These are phyloP conservation scores for Garcia nutans DNA, from an alignment of 345 rosid species.

Conservation along the genomic window DNA sequence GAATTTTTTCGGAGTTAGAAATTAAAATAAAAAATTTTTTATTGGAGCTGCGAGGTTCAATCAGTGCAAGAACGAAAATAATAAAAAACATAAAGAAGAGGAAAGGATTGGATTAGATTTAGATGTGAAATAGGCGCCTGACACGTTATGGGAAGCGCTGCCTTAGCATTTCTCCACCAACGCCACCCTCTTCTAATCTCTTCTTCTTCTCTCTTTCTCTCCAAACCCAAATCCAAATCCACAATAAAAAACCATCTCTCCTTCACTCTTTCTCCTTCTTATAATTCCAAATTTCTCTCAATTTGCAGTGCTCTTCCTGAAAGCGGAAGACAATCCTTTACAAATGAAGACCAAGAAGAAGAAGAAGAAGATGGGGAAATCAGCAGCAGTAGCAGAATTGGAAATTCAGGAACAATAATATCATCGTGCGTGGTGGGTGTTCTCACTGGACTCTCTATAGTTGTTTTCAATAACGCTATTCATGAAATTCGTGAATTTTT, in stretches of 20 bases:
- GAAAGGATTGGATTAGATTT: neutral
- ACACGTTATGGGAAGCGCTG: neutral
- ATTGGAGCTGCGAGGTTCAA: too few relatives aligned
- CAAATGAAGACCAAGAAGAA: neutral
- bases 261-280: too few relatives aligned
- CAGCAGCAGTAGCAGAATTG: neutral
- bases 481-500: constrained; percentile 75
- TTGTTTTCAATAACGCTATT: constrained; percentile 69
- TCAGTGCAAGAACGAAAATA: too few relatives aligned
- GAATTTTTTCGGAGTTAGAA: too few relatives aligned
- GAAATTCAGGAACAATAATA: constrained; percentile 32
- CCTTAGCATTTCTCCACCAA: neutral
- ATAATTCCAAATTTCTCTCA: too few relatives aligned
- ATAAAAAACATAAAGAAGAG: too few relatives aligned
- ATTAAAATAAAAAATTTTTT: too few relatives aligned
- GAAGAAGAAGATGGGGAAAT: neutral
- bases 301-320: too few relatives aligned
- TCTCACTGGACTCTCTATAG: constrained; percentile 75
- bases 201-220: neutral
- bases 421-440: constrained; percentile 76
- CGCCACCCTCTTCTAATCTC: neutral
- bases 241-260: too few relatives aligned
- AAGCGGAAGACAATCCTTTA: neutral
- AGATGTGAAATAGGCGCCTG: neutral
- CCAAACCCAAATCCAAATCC: neutral